Evolutionary conservation across 441 rosid species (phyloP).

Genomic region (Biscutella laevigata): DNA sequence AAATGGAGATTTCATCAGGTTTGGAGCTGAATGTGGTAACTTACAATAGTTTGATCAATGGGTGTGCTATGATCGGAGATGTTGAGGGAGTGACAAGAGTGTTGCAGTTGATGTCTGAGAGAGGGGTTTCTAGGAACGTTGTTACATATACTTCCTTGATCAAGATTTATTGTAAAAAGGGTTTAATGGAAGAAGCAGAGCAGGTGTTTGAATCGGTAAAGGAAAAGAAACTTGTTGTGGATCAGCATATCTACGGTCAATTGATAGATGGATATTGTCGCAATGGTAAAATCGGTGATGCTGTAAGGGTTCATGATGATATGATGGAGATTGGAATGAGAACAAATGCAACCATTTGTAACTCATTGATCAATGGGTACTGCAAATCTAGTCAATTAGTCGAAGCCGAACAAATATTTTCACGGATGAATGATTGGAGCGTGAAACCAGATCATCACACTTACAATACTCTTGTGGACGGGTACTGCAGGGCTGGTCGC

Average conservation of each 20-base stretch:
- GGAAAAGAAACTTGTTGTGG: constrained; percentile 31
- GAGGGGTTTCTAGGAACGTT: constrained; percentile 38
- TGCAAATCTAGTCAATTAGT: constrained; percentile 50
- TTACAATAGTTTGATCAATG: constrained; percentile 67
- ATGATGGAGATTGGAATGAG: constrained; percentile 54
- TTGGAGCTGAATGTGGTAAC: constrained; percentile 57
- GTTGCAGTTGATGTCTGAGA: constrained; percentile 42
- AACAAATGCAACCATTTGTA: constrained; percentile 59
- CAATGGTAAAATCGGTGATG: constrained; percentile 45
- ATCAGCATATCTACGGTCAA: constrained; percentile 61
- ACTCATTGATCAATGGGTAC: constrained; percentile 67
- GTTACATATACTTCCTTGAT: constrained; percentile 53
- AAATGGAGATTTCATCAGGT: constrained; percentile 41
- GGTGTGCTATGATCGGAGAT: constrained; percentile 55
- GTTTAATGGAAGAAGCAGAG: constrained; percentile 60
- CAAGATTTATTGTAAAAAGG: constrained; percentile 49
- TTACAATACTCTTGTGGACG: constrained; percentile 67
- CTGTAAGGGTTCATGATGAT: constrained; percentile 47
- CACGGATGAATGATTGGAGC: constrained; percentile 44
- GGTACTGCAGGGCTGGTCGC: constrained; percentile 54
- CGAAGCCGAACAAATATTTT: constrained; percentile 40
- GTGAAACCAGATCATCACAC: constrained; percentile 64
- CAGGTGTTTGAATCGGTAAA: constrained; percentile 36
- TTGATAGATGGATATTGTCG: constrained; percentile 72
- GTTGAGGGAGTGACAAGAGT: constrained; percentile 40